Conservation (phyloP, 192 early-diverging fungal genomes). For the Coemansia sp. region DNA sequence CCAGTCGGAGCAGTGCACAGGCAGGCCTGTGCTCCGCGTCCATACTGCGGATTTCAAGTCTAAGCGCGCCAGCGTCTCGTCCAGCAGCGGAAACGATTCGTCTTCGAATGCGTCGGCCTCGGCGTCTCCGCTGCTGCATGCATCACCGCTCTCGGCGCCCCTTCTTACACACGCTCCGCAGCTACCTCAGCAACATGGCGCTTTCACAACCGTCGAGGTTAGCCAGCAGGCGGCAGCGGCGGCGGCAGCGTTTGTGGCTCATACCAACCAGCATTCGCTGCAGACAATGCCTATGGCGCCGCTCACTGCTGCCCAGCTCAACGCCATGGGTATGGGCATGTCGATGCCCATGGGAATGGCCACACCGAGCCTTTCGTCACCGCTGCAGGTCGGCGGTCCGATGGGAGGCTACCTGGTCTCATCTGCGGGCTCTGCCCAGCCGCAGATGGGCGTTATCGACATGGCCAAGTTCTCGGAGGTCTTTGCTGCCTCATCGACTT, state of each 20-base stretch:
- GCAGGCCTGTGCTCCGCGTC: conserved; percentile 43
- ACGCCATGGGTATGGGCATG: conserved; percentile 5
- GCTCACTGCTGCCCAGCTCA: conserved; percentile 19
- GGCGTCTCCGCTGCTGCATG: conserved; percentile 25
- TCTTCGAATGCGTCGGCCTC: conserved; percentile 11
- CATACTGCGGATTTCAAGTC: conserved; percentile 13
- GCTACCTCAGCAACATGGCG: conserved; percentile 20
- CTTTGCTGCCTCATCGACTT: conserved; percentile 18
- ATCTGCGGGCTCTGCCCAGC: conserved; percentile 1
- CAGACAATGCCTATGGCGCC: conserved; percentile 8
- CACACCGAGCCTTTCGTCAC: conserved; percentile 2
- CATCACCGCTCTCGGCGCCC: conserved; percentile 46
- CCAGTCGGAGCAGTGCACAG: conserved; percentile 14
- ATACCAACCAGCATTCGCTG: conserved; percentile 25
- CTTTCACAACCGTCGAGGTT: background rate
- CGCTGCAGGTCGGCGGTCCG: conserved; percentile 35
- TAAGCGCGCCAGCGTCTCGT: background rate
- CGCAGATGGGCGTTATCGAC: conserved; percentile 26
- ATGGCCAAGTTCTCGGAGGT: conserved; percentile 34
- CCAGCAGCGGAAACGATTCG: background rate
- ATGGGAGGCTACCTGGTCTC: conserved; percentile 22
- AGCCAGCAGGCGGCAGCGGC: conserved; percentile 16
- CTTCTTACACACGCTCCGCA: conserved; percentile 28
- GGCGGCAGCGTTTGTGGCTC: conserved; percentile 37
- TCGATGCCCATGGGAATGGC: conserved; percentile 16